Evolutionary conservation across 192 early-diverging fungal genomes (phyloP).

Genomic region (Podila clonocystis): DNA sequence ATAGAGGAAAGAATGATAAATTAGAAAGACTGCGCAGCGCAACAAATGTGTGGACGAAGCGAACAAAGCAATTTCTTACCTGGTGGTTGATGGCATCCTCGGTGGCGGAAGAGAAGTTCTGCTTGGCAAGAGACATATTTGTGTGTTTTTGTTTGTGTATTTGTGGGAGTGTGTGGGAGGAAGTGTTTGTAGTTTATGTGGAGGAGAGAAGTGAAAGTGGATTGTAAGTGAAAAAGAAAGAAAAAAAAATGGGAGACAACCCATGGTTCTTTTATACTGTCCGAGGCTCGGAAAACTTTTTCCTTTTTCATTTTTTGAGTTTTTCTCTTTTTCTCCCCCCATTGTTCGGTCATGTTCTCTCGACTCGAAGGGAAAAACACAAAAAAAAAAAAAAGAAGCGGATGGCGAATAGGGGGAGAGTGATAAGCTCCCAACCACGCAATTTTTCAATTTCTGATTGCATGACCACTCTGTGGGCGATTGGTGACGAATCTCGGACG

Average conservation of each 20-base stretch:
- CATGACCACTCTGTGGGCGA: background rate
- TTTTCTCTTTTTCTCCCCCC: background rate
- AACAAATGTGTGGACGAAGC: background rate
- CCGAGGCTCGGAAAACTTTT: conserved; percentile 4
- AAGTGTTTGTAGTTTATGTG: background rate
- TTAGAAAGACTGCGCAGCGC: background rate
- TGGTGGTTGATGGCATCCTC: conserved; percentile 66
- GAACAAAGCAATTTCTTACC: conserved; percentile 8
- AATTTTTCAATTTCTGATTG: background rate
- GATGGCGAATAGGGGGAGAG: background rate
- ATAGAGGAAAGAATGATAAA: background rate
- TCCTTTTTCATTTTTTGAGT: background rate
- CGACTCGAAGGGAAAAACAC: too few species aligned
- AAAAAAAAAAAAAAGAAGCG: background rate
- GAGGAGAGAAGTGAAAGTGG: background rate
- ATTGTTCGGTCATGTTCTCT: background rate
- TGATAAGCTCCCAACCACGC: too few species aligned
- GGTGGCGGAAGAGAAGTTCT: conserved; percentile 61
- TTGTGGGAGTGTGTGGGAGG: background rate
- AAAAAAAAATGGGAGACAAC: conserved; percentile 1
- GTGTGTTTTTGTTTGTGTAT: background rate
- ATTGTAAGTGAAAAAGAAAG: background rate
- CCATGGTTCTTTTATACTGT: background rate
- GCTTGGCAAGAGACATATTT: conserved; percentile 58
- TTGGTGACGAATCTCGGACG: conserved; percentile 24